These are phyloP conservation scores for Cardamine resedifolia DNA, from an alignment of 345 rosid genomes.

Conservation along the genomic window DNA sequence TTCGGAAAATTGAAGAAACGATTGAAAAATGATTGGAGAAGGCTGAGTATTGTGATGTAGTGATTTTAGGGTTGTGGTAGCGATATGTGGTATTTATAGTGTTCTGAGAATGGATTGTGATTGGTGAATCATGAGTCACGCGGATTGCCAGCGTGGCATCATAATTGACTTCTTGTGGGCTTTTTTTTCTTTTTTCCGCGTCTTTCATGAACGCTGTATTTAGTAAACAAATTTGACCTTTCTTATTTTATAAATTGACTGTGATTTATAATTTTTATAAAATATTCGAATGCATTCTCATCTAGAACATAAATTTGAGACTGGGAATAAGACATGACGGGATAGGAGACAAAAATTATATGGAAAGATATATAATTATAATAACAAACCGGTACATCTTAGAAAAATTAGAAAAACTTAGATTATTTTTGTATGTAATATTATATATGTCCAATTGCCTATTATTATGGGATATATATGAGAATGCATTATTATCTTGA, in stretches of 20 bases:
- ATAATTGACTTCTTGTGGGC: background rate
- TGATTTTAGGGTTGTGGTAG: background rate
- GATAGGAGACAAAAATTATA: too few relatives aligned
- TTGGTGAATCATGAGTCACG: background rate
- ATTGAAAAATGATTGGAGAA: background rate
- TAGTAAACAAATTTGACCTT: background rate
- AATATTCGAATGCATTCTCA: too few relatives aligned
- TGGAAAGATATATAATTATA: too few relatives aligned
- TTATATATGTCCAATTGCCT: too few relatives aligned
- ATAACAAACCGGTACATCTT: too few relatives aligned
- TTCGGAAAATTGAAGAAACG: background rate
- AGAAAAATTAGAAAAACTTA: too few relatives aligned
- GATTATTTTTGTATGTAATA: too few relatives aligned
- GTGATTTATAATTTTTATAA: background rate
- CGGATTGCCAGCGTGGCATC: conserved; percentile 27
- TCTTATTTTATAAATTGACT: background rate
- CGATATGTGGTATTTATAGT: background rate
- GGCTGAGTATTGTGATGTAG: background rate
- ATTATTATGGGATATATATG: too few relatives aligned
- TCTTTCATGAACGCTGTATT: background rate
- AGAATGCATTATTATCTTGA: too few relatives aligned
- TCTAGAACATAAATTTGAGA: too few relatives aligned
- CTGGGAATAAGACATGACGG: too few relatives aligned
- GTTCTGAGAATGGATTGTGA: background rate
- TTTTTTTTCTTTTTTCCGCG: background rate